These are phyloP conservation scores for Prunus padus DNA, from an alignment of 306 rosid genomes.

Conservation along the genomic window DNA sequence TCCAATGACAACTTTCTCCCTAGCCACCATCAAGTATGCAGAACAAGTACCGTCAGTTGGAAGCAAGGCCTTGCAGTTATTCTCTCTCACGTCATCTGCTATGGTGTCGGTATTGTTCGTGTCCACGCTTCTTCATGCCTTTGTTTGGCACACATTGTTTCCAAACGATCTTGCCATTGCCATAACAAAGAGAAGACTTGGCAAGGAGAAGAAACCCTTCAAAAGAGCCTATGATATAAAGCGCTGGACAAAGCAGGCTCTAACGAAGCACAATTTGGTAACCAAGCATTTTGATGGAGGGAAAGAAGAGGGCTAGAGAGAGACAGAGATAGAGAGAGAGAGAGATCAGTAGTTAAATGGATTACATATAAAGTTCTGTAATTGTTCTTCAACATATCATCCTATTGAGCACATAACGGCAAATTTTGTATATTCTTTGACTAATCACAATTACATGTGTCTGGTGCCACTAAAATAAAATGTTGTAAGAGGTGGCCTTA, in stretches of 20 bases:
- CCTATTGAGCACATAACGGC: constrained; percentile 3
- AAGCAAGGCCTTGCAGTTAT: constrained; percentile 65
- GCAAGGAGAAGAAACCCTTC: constrained; percentile 60
- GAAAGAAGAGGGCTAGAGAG: constrained; percentile 18
- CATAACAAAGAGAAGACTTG: constrained; percentile 60
- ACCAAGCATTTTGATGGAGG: constrained; percentile 40
- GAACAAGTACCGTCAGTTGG: constrained; percentile 64
- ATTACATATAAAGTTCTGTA: not conserved
- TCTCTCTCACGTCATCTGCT: constrained; percentile 69
- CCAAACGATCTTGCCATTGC: constrained; percentile 90
- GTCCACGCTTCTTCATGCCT: constrained; percentile 77
- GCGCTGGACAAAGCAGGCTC: constrained; percentile 86
- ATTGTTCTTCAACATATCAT: not conserved
- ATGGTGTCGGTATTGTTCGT: constrained; percentile 64
- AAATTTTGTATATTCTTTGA: constrained; percentile 23
- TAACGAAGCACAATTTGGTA: constrained; percentile 40
- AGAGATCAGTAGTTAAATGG: not conserved
- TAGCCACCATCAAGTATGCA: constrained; percentile 77
- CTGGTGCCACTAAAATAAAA: not conserved
- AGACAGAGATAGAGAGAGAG: not conserved
- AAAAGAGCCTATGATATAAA: constrained; percentile 66
- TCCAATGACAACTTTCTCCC: constrained; percentile 78
- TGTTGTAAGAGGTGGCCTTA: constrained; percentile 18
- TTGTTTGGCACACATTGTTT: constrained; percentile 72
- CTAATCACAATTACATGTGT: constrained; percentile 28